Percentiles rank a stretch among this genome's conserved stretches.
phyloP scores from a whole-genome alignment of 306 rosid species.

The Abrus precatorius region DNA sequence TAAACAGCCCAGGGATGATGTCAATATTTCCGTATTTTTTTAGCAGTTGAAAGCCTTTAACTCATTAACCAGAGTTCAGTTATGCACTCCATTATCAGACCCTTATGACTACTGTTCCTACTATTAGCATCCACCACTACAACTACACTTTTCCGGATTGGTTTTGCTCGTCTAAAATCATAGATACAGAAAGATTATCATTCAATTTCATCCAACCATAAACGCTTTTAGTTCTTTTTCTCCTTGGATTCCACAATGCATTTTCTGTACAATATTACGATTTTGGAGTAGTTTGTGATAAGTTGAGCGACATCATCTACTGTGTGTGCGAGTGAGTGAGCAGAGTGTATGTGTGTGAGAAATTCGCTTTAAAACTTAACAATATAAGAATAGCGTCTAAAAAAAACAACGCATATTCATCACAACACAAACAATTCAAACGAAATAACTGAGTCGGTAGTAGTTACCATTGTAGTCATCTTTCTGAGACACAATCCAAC shows the following conservation, averaged over 20 bases:
- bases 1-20: no score
- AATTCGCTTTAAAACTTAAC: not conserved
- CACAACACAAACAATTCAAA: not conserved
- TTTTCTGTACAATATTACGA: not conserved
- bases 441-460: not conserved
- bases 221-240: not conserved
- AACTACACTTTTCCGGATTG: not conserved
- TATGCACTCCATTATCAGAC: not conserved
- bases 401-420: not conserved
- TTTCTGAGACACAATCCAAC: slow-evolving; percentile 81
- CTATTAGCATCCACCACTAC: not conserved
- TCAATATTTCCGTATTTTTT: no score
- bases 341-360: not conserved
- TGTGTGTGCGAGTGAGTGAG: not conserved
- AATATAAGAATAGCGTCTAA: not conserved
- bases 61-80: not conserved
- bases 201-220: not conserved
- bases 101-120: not conserved
- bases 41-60: not conserved
- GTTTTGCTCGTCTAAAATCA: not conserved
- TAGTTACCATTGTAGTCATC: slow-evolving; percentile 71
- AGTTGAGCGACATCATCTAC: not conserved
- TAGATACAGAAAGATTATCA: not conserved
- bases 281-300: not conserved
- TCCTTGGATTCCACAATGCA: not conserved